Evolutionary conservation across 139 green algal species (phyloP).

Genomic region (Volvox africanus): DNA sequence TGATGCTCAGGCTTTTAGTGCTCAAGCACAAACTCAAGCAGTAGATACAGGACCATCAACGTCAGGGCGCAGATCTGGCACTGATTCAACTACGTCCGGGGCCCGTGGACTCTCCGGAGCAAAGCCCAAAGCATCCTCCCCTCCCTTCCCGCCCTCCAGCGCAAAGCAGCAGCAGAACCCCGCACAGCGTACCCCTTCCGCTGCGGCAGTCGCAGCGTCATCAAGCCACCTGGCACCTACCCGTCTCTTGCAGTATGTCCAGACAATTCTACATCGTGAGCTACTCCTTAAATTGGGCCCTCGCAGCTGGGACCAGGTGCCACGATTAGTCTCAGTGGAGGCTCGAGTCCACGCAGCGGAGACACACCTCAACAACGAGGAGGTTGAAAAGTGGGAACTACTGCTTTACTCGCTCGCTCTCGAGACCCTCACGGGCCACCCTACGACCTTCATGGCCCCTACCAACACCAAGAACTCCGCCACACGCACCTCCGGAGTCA

Average conservation of each 20-base stretch:
- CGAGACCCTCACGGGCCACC: constrained; percentile 34
- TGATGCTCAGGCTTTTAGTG: constrained; percentile 1
- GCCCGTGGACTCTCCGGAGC: background rate
- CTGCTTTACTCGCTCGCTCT: constrained; percentile 52
- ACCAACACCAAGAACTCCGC: background rate
- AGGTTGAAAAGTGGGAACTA: constrained; percentile 46
- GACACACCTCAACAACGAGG: constrained; percentile 15
- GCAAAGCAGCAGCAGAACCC: background rate
- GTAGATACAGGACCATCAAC: constrained; percentile 14
- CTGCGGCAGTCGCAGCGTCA: background rate
- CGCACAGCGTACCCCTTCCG: background rate
- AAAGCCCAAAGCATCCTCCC: background rate
- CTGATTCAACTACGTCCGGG: background rate
- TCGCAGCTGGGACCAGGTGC: constrained; percentile 15
- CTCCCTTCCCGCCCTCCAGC: background rate
- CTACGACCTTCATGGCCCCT: background rate
- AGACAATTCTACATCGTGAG: constrained; percentile 34
- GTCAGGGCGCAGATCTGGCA: background rate
- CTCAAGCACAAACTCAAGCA: background rate
- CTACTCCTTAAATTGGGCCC: constrained; percentile 42
- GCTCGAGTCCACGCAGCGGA: constrained; percentile 28
- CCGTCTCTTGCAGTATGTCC: constrained; percentile 3
- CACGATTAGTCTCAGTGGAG: constrained; percentile 16
- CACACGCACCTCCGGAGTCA: constrained; percentile 36
- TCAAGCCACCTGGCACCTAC: background rate